Percentiles rank a stretch among this genome's conserved stretches.
Conservation (phyloP, 495 filamentous ascomycete genomes). For the Penicillium bialowiezense region DNA sequence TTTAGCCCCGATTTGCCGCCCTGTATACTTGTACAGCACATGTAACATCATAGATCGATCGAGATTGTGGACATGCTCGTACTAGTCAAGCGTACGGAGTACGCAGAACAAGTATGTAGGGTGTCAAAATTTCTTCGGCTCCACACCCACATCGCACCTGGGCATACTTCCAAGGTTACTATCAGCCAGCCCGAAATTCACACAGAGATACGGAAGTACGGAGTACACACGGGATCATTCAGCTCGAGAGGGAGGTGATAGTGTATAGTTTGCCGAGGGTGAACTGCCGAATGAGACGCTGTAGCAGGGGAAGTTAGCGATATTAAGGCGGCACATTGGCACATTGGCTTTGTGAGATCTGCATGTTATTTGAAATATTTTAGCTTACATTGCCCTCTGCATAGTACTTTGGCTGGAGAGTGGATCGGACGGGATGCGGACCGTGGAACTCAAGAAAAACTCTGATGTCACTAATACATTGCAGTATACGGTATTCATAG, state of each 20-base stretch:
- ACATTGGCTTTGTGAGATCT: slow-evolving; percentile 8
- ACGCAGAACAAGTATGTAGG: no score
- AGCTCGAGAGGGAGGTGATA: no score
- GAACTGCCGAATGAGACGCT: neutral
- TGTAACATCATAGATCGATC: no score
- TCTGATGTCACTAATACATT: slow-evolving; percentile 9
- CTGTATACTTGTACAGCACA: neutral
- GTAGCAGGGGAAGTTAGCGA: neutral
- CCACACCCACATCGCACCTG: neutral
- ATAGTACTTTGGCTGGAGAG: neutral
- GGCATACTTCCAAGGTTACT: no score
- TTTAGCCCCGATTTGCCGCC: neutral
- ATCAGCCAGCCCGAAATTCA: no score
- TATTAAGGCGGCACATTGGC: neutral
- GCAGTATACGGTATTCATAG: no score
- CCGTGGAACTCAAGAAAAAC: slow-evolving; percentile 4
- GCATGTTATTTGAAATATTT: slow-evolving; percentile 5
- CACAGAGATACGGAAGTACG: no score
- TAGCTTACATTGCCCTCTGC: neutral
- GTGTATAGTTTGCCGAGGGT: neutral
- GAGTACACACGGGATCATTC: no score
- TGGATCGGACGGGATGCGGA: slow-evolving; percentile 1
- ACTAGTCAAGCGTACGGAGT: no score
- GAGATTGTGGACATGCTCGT: no score
- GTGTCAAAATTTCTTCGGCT: no score